Conservation (phyloP, 805 yeast genomes). For the Yamadazyma sp. region DNA sequence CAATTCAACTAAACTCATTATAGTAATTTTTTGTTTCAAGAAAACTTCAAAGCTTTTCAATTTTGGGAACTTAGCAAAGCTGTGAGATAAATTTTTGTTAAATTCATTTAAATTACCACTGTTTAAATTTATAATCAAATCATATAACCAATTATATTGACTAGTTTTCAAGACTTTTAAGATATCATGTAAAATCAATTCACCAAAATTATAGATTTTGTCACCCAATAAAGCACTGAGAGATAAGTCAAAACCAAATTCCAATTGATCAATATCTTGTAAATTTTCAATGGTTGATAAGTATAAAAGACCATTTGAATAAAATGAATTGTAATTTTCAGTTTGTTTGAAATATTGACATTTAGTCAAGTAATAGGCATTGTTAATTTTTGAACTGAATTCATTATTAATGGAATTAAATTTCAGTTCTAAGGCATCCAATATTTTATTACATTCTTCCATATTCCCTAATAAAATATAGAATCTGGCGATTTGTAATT, state of each 20-base stretch:
- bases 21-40: conserved; percentile 84
- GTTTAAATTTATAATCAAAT: conserved; percentile 67
- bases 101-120: conserved; percentile 72
- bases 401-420: conserved; percentile 25
- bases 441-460: conserved; percentile 59
- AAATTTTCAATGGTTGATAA: conserved; percentile 50
- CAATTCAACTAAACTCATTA: conserved; percentile 86
- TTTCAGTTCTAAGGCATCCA: conserved; percentile 57
- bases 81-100: conserved; percentile 45
- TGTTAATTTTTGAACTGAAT: conserved; percentile 56
- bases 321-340: conserved; percentile 77
- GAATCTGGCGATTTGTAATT: conserved; percentile 70
- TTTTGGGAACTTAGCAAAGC: conserved; percentile 45
- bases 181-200: conserved; percentile 85
- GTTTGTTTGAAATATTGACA: conserved; percentile 72
- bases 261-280: conserved; percentile 37
- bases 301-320: conserved; percentile 76
- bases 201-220: conserved; percentile 92
- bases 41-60: conserved; percentile 60
- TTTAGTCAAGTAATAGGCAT: conserved; percentile 78
- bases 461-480: conserved; percentile 52
- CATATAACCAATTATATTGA: conserved; percentile 63
- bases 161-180: conserved; percentile 48
- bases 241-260: conserved; percentile 66
- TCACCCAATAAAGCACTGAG: conserved; percentile 89